Percentiles rank a stretch among this genome's conserved stretches.
These are phyloP conservation scores for Claviceps capensis DNA, from an alignment of 2,329 filamentous ascomycete genomes.

Conservation along the genomic window DNA sequence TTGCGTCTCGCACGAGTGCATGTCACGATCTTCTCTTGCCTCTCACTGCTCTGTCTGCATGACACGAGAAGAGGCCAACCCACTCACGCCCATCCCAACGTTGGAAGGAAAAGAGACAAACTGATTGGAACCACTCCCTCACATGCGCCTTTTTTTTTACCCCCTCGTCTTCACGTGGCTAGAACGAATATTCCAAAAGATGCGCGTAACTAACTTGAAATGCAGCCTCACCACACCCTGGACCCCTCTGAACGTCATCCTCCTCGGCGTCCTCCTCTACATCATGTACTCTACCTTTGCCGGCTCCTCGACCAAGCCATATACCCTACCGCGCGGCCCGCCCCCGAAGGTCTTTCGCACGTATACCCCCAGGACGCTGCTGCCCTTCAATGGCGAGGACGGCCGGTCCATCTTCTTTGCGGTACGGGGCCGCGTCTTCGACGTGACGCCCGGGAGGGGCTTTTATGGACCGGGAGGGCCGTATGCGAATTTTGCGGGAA, in stretches of 20 bases:
- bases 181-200: not conserved
- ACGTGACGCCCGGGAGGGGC: conserved; percentile 73
- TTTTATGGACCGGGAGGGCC: conserved; percentile 95
- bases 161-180: not conserved
- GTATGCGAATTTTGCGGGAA: conserved; percentile 90
- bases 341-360: conserved; percentile 50
- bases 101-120: too few relatives aligned
- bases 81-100: not conserved
- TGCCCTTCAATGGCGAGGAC: conserved; percentile 69
- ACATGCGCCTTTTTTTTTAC: not conserved
- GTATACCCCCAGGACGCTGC: conserved; percentile 68
- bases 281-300: conserved; percentile 41
- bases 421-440: conserved; percentile 84
- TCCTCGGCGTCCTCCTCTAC: conserved; percentile 42
- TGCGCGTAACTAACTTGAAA: not conserved
- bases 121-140: not conserved
- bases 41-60: too few relatives aligned
- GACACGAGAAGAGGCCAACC: too few relatives aligned
- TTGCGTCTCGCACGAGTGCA: not conserved
- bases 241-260: conserved; percentile 50
- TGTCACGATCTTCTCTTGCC: too few relatives aligned
- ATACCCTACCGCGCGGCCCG: conserved; percentile 35
- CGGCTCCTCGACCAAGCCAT: conserved; percentile 29
- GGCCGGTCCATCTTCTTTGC: conserved; percentile 71
- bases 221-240: conserved; percentile 24